Conservation (phyloP, 73 alveolate species). For the Tetrahymena malaccensis region DNA sequence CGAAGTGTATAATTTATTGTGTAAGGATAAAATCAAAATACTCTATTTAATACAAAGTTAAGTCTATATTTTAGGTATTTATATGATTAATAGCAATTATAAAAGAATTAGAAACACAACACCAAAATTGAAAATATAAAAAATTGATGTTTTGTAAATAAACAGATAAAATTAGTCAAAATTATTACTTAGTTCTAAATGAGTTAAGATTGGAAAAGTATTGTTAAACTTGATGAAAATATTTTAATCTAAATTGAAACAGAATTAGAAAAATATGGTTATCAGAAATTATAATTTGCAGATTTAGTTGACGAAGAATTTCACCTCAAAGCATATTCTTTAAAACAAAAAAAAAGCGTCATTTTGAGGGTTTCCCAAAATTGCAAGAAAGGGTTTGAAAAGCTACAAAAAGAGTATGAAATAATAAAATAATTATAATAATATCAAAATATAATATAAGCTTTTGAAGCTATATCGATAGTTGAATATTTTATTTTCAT, state of each 20-base stretch:
- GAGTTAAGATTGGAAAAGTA: not conserved
- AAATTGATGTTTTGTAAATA: too few relatives aligned
- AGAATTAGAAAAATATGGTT: not conserved
- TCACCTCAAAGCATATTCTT: not conserved
- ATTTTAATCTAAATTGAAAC: not conserved
- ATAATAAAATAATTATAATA: not conserved
- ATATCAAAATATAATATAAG: not conserved
- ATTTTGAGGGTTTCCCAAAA: not conserved
- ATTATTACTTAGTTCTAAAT: too few relatives aligned
- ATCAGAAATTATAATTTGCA: not conserved
- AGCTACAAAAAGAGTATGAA: not conserved
- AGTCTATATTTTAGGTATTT: too few relatives aligned
- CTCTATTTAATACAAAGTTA: too few relatives aligned
- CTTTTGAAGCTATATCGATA: not conserved
- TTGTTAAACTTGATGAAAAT: not conserved
- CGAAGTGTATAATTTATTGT: too few relatives aligned
- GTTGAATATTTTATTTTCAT: not conserved
- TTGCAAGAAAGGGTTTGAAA: not conserved
- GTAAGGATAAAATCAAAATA: too few relatives aligned
- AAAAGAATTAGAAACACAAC: too few relatives aligned
- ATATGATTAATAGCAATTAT: too few relatives aligned
- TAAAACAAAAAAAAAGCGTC: not conserved
- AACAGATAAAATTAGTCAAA: too few relatives aligned
- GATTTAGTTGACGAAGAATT: not conserved
- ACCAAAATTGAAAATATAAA: too few relatives aligned